Evolutionary conservation across 164 flowering plant genomes (phyloP), one percentile per base, ranked within the genome.

Genomic region (Chloranthus sessilifolius): DNA sequence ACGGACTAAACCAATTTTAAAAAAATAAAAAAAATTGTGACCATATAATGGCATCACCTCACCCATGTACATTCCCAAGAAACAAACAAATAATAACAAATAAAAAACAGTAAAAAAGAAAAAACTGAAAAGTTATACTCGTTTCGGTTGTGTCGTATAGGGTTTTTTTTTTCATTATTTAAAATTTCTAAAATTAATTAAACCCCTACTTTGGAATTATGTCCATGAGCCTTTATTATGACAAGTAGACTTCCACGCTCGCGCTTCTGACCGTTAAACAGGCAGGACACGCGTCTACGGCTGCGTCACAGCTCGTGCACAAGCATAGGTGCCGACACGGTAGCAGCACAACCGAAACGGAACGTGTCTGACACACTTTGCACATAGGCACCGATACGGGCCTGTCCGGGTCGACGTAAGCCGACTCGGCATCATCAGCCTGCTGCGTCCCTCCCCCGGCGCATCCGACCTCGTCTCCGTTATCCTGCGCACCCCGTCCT

Each of bases 351-450:
- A 79, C 88, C 64, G 83, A 56, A 17, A 81, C 88, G 3, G 36
- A 68, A 7, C 84, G 69, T 30, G 37, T 58, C 59, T 77, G 55
- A 45, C 95, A 86, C 38, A 56, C 66, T 46, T 55, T 74, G 35
- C 95, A 83, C n/a, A n/a, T n/a, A 23, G 41, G 16, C 4, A 45
- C 6, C 52, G 34, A 60, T 6, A 14, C 59, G 15, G 56, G 61
- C 22, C 82, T 62, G 20, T 71, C 84, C 42, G 90, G 95, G 65
- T 83, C 95, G 2, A 74, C 56, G 59, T 73, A 70, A 0, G 73
- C 83, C 38, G 95, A 86, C 65, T 81, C 88, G 41, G 84, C 86
- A 60, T 86, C 95, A 48, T 85, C 97, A 19, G 73, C 86, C 4
- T n/a, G 27, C 44, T 14, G 11, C 55, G 24, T 20, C 1, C 26